A percentile compares a stretch with the other conserved stretches of the same genome.
These are phyloP conservation scores for Sabuloglossum arenarium DNA, from an alignment of 495 filamentous ascomycete genomes.

Conservation along the genomic window DNA sequence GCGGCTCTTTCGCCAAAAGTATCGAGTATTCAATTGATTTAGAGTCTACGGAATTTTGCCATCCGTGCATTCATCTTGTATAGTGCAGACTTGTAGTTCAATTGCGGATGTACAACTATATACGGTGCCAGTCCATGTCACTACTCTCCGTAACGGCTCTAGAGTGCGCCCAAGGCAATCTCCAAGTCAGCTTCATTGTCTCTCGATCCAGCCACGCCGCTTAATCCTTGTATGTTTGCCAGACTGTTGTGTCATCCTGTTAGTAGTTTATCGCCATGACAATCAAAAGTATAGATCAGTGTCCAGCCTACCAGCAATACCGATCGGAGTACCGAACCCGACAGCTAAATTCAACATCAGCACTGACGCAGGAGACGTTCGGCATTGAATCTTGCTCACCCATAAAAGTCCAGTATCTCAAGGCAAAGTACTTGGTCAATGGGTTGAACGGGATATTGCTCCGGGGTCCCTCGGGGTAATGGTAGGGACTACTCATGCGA, in stretches of 20 bases:
- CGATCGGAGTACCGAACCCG: slow-evolving; percentile 67
- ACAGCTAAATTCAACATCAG: slow-evolving; percentile 28
- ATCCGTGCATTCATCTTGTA: neutral
- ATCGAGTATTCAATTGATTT: neutral
- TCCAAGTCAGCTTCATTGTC: neutral
- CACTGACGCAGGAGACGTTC: slow-evolving; percentile 3
- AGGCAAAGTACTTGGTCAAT: slow-evolving; percentile 57
- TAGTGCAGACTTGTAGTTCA: neutral
- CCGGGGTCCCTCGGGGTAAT: slow-evolving; percentile 92
- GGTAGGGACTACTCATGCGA: slow-evolving; percentile 76
- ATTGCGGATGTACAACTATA: neutral
- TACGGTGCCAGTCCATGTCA: neutral
- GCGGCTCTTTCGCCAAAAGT: neutral
- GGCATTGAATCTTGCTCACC: slow-evolving; percentile 24
- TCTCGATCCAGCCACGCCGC: neutral
- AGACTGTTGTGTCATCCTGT: slow-evolving; percentile 32
- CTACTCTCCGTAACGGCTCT: neutral
- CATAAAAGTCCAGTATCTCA: slow-evolving; percentile 69
- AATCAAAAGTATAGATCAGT: neutral
- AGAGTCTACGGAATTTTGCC: neutral
- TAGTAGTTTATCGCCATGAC: slow-evolving; percentile 10
- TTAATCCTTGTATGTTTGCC: slow-evolving; percentile 58
- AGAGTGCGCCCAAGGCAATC: neutral
- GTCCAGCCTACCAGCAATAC: slow-evolving; percentile 49
- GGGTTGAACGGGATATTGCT: slow-evolving; percentile 95